phyloP scores from a whole-genome alignment of 805 yeast genomes.

The Suhomyces emberorum region DNA sequence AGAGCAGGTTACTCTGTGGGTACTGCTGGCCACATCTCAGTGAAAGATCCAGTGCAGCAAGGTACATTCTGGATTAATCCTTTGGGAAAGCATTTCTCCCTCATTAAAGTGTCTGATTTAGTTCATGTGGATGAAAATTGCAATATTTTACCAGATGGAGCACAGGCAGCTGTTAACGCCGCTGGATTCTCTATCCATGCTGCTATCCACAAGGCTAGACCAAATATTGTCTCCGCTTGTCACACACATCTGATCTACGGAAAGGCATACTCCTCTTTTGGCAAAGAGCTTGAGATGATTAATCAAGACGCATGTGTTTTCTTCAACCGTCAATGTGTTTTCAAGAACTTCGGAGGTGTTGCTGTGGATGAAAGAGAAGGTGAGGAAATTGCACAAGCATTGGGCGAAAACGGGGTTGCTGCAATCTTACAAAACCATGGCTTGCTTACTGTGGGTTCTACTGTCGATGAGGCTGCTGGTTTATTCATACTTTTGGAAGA shows the following conservation, averaged over 20 bases:
- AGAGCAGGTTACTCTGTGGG: conserved; percentile 76
- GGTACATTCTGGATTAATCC: conserved; percentile 89
- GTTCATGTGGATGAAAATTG: conserved; percentile 39
- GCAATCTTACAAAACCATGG: conserved; percentile 73
- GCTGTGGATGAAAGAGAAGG: conserved; percentile 70
- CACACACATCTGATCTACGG: conserved; percentile 41
- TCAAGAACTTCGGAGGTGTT: conserved; percentile 72
- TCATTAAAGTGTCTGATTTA: conserved; percentile 37
- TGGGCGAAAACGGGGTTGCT: conserved; percentile 52
- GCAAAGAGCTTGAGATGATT: conserved; percentile 61
- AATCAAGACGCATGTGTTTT: conserved; percentile 75
- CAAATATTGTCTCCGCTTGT: conserved; percentile 40
- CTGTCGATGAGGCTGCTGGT: conserved; percentile 74
- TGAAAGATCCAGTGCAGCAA: conserved; percentile 81
- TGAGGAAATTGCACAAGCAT: conserved; percentile 52
- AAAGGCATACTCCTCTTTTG: conserved; percentile 36
- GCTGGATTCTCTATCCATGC: conserved; percentile 43
- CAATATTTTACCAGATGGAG: conserved; percentile 37
- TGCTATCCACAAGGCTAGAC: conserved; percentile 37
- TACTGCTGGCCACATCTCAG: conserved; percentile 80
- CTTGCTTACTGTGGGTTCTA: conserved; percentile 62
- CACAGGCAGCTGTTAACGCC: conserved; percentile 36
- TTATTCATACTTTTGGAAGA: conserved; percentile 61
- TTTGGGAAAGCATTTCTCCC: conserved; percentile 66
- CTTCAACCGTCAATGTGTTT: conserved; percentile 64